Evolutionary conservation across 2,329 filamentous ascomycete species (phyloP).

Genomic region (Colletotrichum tofieldiae): DNA sequence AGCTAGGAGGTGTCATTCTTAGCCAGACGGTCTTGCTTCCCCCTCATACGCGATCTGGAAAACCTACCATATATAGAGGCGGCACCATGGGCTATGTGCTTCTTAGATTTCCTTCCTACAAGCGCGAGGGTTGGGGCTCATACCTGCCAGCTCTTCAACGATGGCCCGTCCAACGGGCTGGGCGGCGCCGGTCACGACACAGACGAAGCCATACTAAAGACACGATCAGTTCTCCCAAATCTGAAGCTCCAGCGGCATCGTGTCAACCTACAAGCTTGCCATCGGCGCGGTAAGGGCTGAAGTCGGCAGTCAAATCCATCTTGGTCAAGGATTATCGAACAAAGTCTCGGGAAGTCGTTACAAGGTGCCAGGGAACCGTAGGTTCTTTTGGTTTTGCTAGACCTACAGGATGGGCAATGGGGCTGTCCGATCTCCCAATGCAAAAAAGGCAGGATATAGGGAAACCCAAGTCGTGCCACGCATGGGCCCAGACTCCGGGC

Average conservation of each 20-base stretch:
- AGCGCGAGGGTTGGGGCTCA: neutral
- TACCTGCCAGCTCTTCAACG: conserved; percentile 71
- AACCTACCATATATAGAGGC: conserved; percentile 72
- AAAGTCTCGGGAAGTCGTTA: too few relatives aligned
- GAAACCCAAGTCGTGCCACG: conserved; percentile 11
- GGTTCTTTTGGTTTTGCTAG: neutral
- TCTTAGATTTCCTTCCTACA: conserved; percentile 40
- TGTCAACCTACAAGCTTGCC: conserved; percentile 66
- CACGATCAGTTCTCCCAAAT: conserved; percentile 5
- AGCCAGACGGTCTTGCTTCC: neutral
- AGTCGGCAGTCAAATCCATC: conserved; percentile 60
- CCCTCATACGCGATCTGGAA: too few relatives aligned
- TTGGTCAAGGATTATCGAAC: neutral
- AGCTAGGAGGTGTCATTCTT: conserved; percentile 51
- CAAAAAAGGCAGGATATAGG: neutral
- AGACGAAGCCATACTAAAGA: conserved; percentile 74
- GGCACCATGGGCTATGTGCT: conserved; percentile 70
- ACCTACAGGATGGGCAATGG: neutral
- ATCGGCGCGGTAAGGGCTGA: conserved; percentile 71
- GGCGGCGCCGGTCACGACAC: conserved; percentile 74
- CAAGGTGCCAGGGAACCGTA: neutral
- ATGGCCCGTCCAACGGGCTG: conserved; percentile 74
- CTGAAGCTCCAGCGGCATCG: neutral
- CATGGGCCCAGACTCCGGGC: neutral
- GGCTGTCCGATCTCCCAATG: neutral